phyloP scores from a whole-genome alignment of 2,329 filamentous ascomycete species.

The Gnomoniopsis smithogilvyi region DNA sequence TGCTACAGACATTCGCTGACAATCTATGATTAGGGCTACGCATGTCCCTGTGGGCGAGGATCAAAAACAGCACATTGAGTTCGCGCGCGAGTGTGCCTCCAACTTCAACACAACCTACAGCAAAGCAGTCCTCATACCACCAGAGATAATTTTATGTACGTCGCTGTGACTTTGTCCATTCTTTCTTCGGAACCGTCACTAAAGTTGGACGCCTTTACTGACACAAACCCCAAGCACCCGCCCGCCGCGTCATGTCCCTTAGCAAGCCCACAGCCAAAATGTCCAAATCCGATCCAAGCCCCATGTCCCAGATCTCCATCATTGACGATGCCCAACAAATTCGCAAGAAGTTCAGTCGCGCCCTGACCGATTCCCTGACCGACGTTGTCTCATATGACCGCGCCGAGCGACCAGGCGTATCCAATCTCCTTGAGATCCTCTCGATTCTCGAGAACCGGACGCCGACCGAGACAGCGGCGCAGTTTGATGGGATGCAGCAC shows the following conservation, averaged over 20 bases:
- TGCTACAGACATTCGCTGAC: constrained; percentile 1
- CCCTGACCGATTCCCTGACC: constrained; percentile 68
- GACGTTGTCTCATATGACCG: constrained; percentile 71
- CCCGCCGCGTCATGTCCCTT: constrained; percentile 87
- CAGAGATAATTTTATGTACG: constrained; percentile 70
- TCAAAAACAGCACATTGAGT: constrained; percentile 90
- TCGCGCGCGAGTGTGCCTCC: constrained; percentile 78
- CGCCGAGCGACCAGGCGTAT: constrained; percentile 68
- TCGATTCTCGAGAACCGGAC: constrained; percentile 55
- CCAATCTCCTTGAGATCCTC: constrained; percentile 82
- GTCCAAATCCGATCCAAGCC: constrained; percentile 81
- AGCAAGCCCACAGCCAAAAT: constrained; percentile 78
- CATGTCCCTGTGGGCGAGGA: constrained; percentile 97
- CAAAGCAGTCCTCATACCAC: constrained; percentile 56
- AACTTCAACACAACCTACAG: constrained; percentile 81
- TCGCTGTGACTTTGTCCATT: background rate
- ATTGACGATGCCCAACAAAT: constrained; percentile 68
- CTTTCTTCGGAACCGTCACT: constrained; percentile 3
- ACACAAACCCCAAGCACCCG: constrained; percentile 53
- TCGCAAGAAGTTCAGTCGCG: constrained; percentile 63
- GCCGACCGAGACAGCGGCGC: constrained; percentile 37
- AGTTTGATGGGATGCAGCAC: constrained; percentile 32
- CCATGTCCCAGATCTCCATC: constrained; percentile 76
- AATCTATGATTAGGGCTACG: constrained; percentile 60
- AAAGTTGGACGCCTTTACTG: background rate